Evolutionary conservation across 805 yeast genomes (phyloP).

Genomic region (Yarrowia sp.): DNA sequence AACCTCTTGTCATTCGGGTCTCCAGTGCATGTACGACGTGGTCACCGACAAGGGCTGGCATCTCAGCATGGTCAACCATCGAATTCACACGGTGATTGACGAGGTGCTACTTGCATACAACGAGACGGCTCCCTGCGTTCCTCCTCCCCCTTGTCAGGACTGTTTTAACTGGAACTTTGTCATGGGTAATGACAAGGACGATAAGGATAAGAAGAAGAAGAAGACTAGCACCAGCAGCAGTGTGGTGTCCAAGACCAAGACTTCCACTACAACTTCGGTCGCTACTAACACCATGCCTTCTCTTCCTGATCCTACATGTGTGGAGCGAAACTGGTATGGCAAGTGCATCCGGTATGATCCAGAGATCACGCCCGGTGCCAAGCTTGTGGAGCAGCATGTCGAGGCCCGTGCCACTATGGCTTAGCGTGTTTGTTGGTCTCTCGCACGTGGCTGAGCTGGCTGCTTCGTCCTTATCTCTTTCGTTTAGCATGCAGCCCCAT

Average conservation of each 20-base stretch:
- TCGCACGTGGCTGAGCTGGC: background rate
- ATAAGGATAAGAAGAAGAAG: constrained; percentile 5
- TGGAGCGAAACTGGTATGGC: constrained; percentile 41
- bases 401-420: background rate
- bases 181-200: constrained; percentile 26
- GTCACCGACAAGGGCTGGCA: constrained; percentile 90
- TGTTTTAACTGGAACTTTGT: constrained; percentile 86
- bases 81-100: constrained; percentile 87
- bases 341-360: constrained; percentile 28
- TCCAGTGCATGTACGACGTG: constrained; percentile 81
- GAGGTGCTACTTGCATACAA: constrained; percentile 70
- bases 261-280: background rate
- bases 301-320: constrained; percentile 38
- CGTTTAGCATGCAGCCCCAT: background rate
- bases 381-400: background rate
- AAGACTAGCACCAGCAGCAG: background rate
- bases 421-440: background rate
- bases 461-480: background rate
- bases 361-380: background rate
- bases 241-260: background rate
- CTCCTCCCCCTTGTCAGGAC: constrained; percentile 81
- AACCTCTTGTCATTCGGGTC: constrained; percentile 89
- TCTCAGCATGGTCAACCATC: constrained; percentile 79
- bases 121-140: constrained; percentile 67
- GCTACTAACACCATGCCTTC: constrained; percentile 20